Evolutionary conservation across 192 early-diverging fungal genomes (phyloP).

Genomic region (Coemansia sp.): DNA sequence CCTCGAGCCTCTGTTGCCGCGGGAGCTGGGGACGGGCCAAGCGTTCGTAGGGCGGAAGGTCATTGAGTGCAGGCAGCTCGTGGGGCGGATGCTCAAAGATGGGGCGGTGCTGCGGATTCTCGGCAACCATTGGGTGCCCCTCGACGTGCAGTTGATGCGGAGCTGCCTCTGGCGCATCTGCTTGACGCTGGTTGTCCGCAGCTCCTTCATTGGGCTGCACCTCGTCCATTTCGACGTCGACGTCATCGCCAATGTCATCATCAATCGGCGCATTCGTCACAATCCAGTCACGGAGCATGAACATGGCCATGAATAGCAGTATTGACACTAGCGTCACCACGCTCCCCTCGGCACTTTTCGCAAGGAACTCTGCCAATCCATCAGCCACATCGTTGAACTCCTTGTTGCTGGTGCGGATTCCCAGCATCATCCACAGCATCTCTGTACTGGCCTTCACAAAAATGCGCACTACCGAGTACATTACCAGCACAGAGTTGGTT

Average conservation of each 20-base stretch:
- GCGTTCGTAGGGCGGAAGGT: constrained; percentile 33
- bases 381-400: constrained; percentile 24
- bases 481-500: constrained; percentile 16
- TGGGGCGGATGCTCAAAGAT: constrained; percentile 32
- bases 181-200: constrained; percentile 4
- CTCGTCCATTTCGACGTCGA: constrained; percentile 24
- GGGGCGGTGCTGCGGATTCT: constrained; percentile 37
- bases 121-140: constrained; percentile 32
- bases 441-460: constrained; percentile 9
- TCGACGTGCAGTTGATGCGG: constrained; percentile 17
- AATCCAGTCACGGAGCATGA: constrained; percentile 89
- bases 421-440: constrained; percentile 12
- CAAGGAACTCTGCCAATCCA: constrained; percentile 45
- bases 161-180: background rate
- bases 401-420: constrained; percentile 15
- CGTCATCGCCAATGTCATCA: constrained; percentile 43
- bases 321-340: constrained; percentile 74
- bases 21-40: constrained; percentile 13
- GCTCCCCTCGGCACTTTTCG: constrained; percentile 83
- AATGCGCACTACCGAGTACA: constrained; percentile 31
- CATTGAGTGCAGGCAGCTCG: constrained; percentile 26
- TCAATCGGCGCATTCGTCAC: constrained; percentile 44
- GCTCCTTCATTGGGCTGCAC: background rate
- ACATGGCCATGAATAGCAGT: constrained; percentile 73
- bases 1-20: background rate